Base-by-base conservation (phyloP, 306 rosid species). In the Castanea mollissima region DNA sequence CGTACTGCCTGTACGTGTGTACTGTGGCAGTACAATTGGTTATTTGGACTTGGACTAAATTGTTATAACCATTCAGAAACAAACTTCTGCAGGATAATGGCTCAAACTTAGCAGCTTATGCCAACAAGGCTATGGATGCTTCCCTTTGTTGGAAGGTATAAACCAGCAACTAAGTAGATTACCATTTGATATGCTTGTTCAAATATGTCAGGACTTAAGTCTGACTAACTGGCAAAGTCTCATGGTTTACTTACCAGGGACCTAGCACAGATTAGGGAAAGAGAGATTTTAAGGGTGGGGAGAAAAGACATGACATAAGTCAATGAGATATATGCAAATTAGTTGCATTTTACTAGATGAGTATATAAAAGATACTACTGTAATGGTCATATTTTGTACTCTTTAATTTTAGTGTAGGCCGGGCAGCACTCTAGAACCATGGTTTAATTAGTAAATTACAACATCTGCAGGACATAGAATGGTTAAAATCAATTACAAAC, bases 101-200 rank as follows among this genome's bases (percentile, higher is more conserved):
- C 65, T 89, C 92, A 67, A 69, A 27, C 21, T 32, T 86, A n/a
- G 92, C 81, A 82, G 69, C 80, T 77, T 83, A 5, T 74, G 85
- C 80, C 15, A 84, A 77, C 1, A 79, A 29, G 73, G 71, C 75
- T 3, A 9, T 57, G 0, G 96, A 89, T 69, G 81, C 89, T 83
- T 89, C 96, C 25, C 75, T 91, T 56, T 14, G 76, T 55, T 91
- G 96, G 96, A 69, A 89, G 88, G 94, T 91, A 85, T 6, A 56
- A 54, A 23, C 29, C 44, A 31, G 51, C 19, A 12, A 64, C 73
- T 59, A 55, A 68, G 70, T 20, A n/a, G 51, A 5, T 69, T 55
- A 51, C 13, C 10, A 74, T 34, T 14, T 34, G 16, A 67, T 35
- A 19, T 9, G 51, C 52, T 35, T 18, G 52, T 67, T 34, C 25